These are phyloP conservation scores for Vitis vinifera DNA, from an alignment of 164 flowering plant genomes.

Conservation along the genomic window DNA sequence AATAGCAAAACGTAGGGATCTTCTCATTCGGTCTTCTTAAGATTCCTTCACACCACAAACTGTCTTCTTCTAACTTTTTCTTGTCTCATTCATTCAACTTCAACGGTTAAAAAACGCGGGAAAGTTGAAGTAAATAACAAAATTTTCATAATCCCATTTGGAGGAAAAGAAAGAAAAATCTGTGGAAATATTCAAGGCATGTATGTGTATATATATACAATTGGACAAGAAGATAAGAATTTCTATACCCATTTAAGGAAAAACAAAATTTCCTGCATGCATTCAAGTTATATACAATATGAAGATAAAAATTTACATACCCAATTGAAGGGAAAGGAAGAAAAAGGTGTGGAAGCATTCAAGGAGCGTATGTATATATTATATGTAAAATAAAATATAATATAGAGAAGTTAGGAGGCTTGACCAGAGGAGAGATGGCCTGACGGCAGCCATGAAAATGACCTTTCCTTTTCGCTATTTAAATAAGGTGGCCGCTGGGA, in stretches of 20 bases:
- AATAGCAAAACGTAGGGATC: not conserved
- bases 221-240: no score
- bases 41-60: not conserved
- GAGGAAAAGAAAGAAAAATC: no score
- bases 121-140: not conserved
- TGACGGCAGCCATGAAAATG: not conserved
- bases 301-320: no score
- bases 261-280: no score
- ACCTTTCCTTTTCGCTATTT: not conserved
- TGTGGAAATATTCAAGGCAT: no score
- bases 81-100: not conserved
- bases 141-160: no score
- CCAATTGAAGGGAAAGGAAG: not conserved
- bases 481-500: constrained; percentile 6
- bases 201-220: no score
- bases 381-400: not conserved
- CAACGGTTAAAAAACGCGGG: not conserved
- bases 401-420: no score
- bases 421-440: not conserved
- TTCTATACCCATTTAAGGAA: no score
- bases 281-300: no score
- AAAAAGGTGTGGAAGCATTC: not conserved
- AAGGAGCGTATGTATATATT: not conserved
- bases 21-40: not conserved
- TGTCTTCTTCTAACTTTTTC: not conserved